phyloP scores from a whole-genome alignment of 1,139 yeast species.

The Debaryomyces sp. region DNA sequence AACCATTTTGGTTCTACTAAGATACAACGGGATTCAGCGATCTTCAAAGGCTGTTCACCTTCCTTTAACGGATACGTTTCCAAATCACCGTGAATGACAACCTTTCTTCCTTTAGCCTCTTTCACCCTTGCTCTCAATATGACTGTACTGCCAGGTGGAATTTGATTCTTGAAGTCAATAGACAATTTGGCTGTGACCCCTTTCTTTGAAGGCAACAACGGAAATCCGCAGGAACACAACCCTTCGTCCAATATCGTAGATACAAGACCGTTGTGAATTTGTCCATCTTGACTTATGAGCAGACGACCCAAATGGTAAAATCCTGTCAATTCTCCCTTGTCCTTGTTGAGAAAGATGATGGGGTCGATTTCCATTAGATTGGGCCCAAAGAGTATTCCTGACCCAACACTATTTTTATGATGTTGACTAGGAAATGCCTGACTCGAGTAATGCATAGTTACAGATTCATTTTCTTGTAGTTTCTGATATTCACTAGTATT shows the following conservation, averaged over 20 bases:
- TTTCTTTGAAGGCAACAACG: slow-evolving; percentile 73
- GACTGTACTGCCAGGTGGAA: slow-evolving; percentile 66
- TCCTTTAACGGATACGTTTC: slow-evolving; percentile 44
- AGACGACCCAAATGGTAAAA: slow-evolving; percentile 73
- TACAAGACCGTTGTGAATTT: slow-evolving; percentile 84
- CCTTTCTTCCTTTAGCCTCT: slow-evolving; percentile 78
- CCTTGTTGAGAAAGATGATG: slow-evolving; percentile 51
- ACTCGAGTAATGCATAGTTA: slow-evolving; percentile 34
- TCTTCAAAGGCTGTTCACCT: slow-evolving; percentile 30
- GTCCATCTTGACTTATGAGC: slow-evolving; percentile 69
- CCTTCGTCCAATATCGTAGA: slow-evolving; percentile 87
- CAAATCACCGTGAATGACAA: slow-evolving; percentile 66
- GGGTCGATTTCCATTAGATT: slow-evolving; percentile 70
- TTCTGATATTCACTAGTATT: slow-evolving; percentile 32
- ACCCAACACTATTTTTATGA: slow-evolving; percentile 61
- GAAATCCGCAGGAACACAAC: slow-evolving; percentile 84
- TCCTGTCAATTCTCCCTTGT: slow-evolving; percentile 52
- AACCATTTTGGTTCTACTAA: slow-evolving; percentile 84
- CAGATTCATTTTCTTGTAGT: slow-evolving; percentile 29
- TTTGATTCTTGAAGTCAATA: slow-evolving; percentile 67
- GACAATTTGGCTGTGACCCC: slow-evolving; percentile 90
- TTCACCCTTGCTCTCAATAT: slow-evolving; percentile 68
- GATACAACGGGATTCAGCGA: slow-evolving; percentile 63
- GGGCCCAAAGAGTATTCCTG: slow-evolving; percentile 66
- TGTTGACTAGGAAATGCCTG: slow-evolving; percentile 63